phyloP scores from a whole-genome alignment of 345 rosid species.

The Sonneratia caseolaris region DNA sequence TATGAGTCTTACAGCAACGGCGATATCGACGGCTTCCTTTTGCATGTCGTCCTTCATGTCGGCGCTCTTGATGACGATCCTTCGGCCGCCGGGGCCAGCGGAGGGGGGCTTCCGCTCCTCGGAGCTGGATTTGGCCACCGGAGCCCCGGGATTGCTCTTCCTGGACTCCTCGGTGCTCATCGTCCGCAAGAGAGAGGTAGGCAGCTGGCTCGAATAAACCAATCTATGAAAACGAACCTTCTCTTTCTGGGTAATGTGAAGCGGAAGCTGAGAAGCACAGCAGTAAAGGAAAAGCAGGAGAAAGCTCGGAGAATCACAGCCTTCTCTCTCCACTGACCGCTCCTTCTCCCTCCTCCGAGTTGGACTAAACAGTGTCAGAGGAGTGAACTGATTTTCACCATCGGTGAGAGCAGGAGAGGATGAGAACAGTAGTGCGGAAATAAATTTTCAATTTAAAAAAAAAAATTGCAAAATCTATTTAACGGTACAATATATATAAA shows the following conservation, averaged over 20 bases:
- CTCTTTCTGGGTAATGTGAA: neutral
- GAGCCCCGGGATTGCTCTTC: conserved; percentile 40
- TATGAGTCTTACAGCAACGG: conserved; percentile 44
- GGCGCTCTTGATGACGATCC: conserved; percentile 74
- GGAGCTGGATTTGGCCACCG: conserved; percentile 29
- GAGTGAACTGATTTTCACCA: neutral
- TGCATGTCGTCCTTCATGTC: conserved; percentile 98
- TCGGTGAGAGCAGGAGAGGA: neutral
- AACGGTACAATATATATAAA: too few species aligned
- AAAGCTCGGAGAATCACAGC: neutral
- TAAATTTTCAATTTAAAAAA: too few species aligned
- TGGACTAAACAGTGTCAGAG: neutral
- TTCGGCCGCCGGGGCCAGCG: conserved; percentile 35
- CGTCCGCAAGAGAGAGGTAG: neutral
- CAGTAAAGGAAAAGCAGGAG: neutral
- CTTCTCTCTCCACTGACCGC: neutral
- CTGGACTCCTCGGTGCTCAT: conserved; percentile 51
- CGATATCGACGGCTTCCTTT: conserved; percentile 77
- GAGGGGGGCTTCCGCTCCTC: conserved; percentile 47
- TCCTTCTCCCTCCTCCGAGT: neutral
- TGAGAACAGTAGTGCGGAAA: neutral
- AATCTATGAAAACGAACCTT: neutral
- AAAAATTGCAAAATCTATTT: too few species aligned
- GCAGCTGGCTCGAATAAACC: too few species aligned
- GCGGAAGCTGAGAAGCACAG: neutral